Percentiles rank a stretch among this genome's conserved stretches.
These are phyloP conservation scores for Colletotrichum camelliae DNA, from an alignment of 2,329 filamentous ascomycete species.

Conservation along the genomic window DNA sequence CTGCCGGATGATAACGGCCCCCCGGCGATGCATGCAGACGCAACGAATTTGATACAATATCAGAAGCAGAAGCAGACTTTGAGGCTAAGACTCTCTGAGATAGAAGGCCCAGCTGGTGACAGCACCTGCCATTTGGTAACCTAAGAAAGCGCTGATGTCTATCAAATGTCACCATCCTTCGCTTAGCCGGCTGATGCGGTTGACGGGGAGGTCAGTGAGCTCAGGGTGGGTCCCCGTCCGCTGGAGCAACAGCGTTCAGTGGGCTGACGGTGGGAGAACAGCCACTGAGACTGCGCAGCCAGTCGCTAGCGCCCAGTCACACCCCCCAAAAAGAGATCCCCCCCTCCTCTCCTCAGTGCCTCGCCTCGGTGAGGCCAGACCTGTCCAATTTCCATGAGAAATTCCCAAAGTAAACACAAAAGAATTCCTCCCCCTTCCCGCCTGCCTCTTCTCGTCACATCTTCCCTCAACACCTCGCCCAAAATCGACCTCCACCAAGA, in stretches of 20 bases:
- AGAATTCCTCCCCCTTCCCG: constrained; percentile 10
- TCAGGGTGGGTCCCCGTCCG: not conserved
- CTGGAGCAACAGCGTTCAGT: not conserved
- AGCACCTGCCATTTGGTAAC: not conserved
- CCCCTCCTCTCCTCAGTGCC: not conserved
- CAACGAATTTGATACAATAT: not conserved
- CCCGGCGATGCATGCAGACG: not conserved
- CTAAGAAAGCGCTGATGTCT: not conserved
- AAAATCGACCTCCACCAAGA: not conserved
- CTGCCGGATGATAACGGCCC: not conserved
- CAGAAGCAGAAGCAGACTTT: not conserved
- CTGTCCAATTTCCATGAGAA: not conserved
- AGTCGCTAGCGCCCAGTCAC: constrained; percentile 3
- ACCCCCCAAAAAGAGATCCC: not conserved
- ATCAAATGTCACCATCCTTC: constrained; percentile 13
- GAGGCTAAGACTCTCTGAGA: not conserved
- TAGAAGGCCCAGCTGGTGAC: not conserved
- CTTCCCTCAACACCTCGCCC: not conserved
- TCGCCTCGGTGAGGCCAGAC: not conserved
- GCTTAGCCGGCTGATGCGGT: not conserved
- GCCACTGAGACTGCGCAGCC: not conserved
- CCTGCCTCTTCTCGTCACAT: constrained; percentile 4
- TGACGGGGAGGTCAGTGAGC: not conserved
- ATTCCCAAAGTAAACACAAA: constrained; percentile 22
- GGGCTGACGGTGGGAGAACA: not conserved